Evolutionary conservation across 805 yeast species (phyloP).

Genomic region (Naumovozyma dairenensis): DNA sequence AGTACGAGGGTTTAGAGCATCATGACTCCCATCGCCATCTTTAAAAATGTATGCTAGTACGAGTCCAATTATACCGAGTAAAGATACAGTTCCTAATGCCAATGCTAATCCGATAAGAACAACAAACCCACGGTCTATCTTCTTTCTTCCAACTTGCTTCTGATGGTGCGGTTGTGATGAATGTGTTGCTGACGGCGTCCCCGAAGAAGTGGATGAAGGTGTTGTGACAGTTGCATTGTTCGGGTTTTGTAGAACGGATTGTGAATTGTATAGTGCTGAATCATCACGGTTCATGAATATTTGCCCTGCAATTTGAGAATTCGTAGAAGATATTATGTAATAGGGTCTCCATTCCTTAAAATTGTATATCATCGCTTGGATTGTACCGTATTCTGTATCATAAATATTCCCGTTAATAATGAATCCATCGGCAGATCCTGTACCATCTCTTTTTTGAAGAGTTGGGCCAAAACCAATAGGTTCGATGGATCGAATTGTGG

Average conservation of each 20-base stretch:
- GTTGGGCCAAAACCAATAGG: conserved; percentile 1
- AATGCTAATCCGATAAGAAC: conserved; percentile 62
- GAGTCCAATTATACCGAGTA: conserved; percentile 34
- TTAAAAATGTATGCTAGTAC: conserved; percentile 28
- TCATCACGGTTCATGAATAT: conserved; percentile 30
- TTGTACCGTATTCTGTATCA: conserved; percentile 27
- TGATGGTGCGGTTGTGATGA: too few relatives aligned
- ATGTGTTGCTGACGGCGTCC: conserved; percentile 7
- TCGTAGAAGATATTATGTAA: conserved; percentile 5
- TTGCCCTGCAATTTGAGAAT: conserved; percentile 21
- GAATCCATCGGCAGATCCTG: neutral
- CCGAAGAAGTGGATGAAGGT: conserved; percentile 12
- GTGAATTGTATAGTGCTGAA: conserved; percentile 26
- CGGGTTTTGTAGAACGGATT: conserved; percentile 11
- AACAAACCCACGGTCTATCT: conserved; percentile 46
- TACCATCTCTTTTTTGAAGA: neutral
- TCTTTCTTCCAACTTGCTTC: conserved; percentile 10
- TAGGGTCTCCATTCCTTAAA: conserved; percentile 21
- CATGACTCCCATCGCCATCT: conserved; percentile 33
- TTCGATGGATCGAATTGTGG: conserved; percentile 1
- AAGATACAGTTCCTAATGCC: conserved; percentile 42
- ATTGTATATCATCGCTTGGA: conserved; percentile 18
- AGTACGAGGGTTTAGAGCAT: conserved; percentile 43
- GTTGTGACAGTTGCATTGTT: conserved; percentile 11
- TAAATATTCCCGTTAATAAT: conserved; percentile 34